These are phyloP conservation scores for Hymenochaete sp. DNA, from an alignment of 1,284 basidiomycete species.

Conservation along the genomic window DNA sequence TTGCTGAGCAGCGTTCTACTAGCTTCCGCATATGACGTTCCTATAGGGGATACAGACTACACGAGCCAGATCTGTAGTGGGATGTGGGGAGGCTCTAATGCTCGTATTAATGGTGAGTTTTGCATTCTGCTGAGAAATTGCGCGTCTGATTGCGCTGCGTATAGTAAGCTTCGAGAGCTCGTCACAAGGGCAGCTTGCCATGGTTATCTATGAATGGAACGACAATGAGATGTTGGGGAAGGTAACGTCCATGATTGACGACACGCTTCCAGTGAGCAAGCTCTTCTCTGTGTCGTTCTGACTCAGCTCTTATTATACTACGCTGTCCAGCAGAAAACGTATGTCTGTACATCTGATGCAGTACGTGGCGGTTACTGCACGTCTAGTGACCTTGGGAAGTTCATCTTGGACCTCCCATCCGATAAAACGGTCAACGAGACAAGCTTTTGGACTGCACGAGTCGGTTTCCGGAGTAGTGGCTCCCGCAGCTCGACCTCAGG, in stretches of 20 bases:
- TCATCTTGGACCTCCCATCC: slow-evolving; percentile 69
- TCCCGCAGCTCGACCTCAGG: slow-evolving; percentile 17
- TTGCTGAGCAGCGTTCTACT: slow-evolving; percentile 29
- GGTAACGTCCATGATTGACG: slow-evolving; percentile 47
- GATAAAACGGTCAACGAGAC: slow-evolving; percentile 59
- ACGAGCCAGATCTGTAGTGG: slow-evolving; percentile 88
- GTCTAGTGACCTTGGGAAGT: slow-evolving; percentile 64
- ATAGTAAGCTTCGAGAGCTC: slow-evolving; percentile 72
- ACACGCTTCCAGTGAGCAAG: slow-evolving; percentile 56
- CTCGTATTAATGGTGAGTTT: slow-evolving; percentile 77
- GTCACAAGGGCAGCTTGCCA: slow-evolving; percentile 86
- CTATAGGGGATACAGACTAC: slow-evolving; percentile 67
- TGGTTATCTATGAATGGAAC: slow-evolving; percentile 93
- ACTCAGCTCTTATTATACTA: slow-evolving; percentile 16
- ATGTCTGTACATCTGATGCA: slow-evolving; percentile 79
- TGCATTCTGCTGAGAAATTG: slow-evolving; percentile 2
- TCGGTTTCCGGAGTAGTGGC: slow-evolving; percentile 41
- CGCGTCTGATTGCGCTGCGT: slow-evolving; percentile 7
- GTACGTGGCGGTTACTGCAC: slow-evolving; percentile 64
- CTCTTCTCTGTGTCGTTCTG: not conserved
- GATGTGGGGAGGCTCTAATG: slow-evolving; percentile 79
- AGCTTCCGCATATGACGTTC: slow-evolving; percentile 49
- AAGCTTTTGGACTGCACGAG: slow-evolving; percentile 69
- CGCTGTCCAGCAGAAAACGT: slow-evolving; percentile 66
- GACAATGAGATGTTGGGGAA: slow-evolving; percentile 83